Conservation (phyloP, 164 flowering plant species). For the Sedum album region DNA sequence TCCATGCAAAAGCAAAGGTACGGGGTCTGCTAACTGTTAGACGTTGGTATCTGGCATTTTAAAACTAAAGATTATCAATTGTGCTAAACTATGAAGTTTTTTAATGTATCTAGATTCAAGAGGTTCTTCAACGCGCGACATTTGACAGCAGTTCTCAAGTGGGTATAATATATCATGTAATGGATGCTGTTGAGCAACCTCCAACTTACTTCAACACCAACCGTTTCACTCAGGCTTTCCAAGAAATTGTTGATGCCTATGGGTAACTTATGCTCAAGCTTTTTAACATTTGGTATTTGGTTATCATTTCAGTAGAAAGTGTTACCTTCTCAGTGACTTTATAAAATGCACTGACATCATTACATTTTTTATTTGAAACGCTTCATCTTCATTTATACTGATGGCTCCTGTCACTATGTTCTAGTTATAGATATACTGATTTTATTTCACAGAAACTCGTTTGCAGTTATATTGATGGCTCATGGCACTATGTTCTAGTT, state of each 20-base stretch:
- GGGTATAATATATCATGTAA: slow-evolving; percentile 63
- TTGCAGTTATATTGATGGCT: neutral
- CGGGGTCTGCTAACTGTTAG: neutral
- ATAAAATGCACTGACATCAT: too few relatives aligned
- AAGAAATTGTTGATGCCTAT: slow-evolving; percentile 97
- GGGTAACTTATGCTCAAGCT: slow-evolving; percentile 44
- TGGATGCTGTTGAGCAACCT: slow-evolving; percentile 56
- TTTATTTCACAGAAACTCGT: too few relatives aligned
- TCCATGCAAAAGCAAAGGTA: slow-evolving; percentile 80
- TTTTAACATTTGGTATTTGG: neutral
- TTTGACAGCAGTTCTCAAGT: slow-evolving; percentile 61
- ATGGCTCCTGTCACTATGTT: neutral
- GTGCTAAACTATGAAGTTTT: neutral
- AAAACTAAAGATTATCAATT: neutral
- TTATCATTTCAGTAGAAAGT: neutral
- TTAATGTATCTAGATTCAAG: slow-evolving; percentile 46
- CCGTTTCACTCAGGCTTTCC: slow-evolving; percentile 61
- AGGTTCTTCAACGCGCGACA: slow-evolving; percentile 51
- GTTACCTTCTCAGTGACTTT: neutral
- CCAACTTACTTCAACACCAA: slow-evolving; percentile 78
- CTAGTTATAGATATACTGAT: neutral
- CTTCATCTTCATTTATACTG: neutral
- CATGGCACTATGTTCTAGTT: neutral
- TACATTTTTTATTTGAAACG: too few relatives aligned
- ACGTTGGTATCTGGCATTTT: neutral